phyloP scores from a whole-genome alignment of 2,329 filamentous ascomycete species.

The Proliferodiscus dingleyae region DNA sequence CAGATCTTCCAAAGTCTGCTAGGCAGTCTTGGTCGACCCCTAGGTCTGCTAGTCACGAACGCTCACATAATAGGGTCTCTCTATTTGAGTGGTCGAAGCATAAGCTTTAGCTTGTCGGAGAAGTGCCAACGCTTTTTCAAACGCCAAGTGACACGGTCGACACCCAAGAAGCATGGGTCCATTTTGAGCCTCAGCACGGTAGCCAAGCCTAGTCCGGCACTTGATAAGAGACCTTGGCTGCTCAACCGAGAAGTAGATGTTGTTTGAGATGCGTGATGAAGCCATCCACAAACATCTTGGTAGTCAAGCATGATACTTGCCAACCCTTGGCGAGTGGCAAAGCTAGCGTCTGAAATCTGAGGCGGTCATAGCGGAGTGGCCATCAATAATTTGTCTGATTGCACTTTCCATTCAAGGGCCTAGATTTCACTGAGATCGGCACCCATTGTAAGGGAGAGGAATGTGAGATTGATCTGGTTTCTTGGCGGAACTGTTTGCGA shows the following conservation, averaged over 20 bases:
- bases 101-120: constrained; percentile 13
- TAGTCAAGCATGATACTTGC: constrained; percentile 17
- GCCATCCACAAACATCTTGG: constrained; percentile 11
- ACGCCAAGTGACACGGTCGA: constrained; percentile 27
- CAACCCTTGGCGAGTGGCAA: constrained; percentile 14
- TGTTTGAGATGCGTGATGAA: constrained; percentile 14
- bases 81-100: background rate
- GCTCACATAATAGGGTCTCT: background rate
- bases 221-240: constrained; percentile 19
- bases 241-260: constrained; percentile 16
- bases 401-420: background rate
- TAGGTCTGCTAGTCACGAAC: constrained; percentile 4
- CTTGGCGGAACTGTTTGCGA: no score
- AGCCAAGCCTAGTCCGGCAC: constrained; percentile 12
- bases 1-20: constrained; percentile 3
- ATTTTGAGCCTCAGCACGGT: constrained; percentile 19
- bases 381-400: constrained; percentile 2
- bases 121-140: constrained; percentile 25
- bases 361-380: constrained; percentile 9
- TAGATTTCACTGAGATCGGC: background rate
- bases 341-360: background rate
- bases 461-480: no score
- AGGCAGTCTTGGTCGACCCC: constrained; percentile 17
- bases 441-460: no score
- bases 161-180: constrained; percentile 2